Evolutionary conservation across 352 stramenopile species (phyloP).

Genomic region (Phytophthora pinifolia): DNA sequence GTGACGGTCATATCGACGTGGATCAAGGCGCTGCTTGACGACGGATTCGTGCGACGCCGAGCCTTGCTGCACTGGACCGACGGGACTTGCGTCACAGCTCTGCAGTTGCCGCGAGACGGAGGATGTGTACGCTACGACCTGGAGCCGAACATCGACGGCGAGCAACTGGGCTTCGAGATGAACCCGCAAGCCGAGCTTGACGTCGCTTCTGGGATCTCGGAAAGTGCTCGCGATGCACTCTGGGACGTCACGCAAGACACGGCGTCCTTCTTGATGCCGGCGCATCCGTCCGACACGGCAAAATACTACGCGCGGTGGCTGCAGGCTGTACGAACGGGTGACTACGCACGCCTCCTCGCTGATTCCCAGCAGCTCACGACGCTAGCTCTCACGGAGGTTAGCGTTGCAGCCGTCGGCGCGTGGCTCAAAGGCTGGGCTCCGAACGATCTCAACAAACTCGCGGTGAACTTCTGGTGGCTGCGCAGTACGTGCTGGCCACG

Average conservation of each 20-base stretch:
- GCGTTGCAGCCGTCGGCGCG: conserved; percentile 23
- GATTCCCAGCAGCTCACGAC: conserved; percentile 13
- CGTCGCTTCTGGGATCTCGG: conserved; percentile 32
- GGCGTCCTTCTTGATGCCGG: conserved; percentile 41
- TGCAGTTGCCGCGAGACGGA: conserved; percentile 34
- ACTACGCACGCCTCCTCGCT: conserved; percentile 22
- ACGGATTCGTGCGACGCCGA: conserved; percentile 49
- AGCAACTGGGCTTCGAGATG: conserved; percentile 67
- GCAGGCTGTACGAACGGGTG: conserved; percentile 32
- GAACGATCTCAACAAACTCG: conserved; percentile 43
- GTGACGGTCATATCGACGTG: conserved; percentile 40
- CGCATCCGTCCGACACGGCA: conserved; percentile 30
- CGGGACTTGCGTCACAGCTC: conserved; percentile 54
- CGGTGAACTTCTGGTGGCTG: conserved; percentile 57
- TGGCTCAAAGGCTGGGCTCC: conserved; percentile 44
- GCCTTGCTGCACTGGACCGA: conserved; percentile 62
- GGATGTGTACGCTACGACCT: conserved; percentile 58
- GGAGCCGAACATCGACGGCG: conserved; percentile 48
- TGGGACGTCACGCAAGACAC: conserved; percentile 24
- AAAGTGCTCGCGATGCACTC: conserved; percentile 16
- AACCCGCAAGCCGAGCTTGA: conserved; percentile 32
- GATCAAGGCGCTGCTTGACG: conserved; percentile 39
- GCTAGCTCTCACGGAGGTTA: conserved; percentile 24
- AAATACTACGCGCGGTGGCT: conserved; percentile 50
- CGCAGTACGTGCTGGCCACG: conserved; percentile 44